A percentile compares a stretch with the other conserved stretches of the same genome.
Evolutionary conservation across 208 protist species (phyloP).

Genomic region (Leptomonas seymouri): DNA sequence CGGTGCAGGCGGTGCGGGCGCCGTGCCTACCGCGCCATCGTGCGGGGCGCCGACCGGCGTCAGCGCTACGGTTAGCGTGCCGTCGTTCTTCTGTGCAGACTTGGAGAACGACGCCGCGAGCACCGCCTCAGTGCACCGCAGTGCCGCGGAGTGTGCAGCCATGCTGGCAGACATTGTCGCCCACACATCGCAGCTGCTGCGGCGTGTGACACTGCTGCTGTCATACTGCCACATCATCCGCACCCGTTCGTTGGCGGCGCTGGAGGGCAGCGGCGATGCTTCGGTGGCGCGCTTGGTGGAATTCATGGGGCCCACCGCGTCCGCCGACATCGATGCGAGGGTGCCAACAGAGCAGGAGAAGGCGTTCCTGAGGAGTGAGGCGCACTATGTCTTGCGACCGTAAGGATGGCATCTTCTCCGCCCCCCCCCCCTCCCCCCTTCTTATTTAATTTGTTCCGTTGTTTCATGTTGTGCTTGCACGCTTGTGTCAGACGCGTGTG

Average conservation of each 20-base stretch:
- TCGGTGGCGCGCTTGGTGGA: constrained; percentile 15
- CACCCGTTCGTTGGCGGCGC: constrained; percentile 19
- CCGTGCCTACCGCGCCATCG: background rate
- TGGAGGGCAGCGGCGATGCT: constrained; percentile 21
- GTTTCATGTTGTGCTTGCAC: too few species aligned
- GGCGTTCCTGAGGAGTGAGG: constrained; percentile 24
- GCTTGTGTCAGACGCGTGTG: background rate
- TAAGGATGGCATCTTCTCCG: too few species aligned
- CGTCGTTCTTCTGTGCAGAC: constrained; percentile 15
- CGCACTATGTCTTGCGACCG: background rate
- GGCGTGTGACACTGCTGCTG: constrained; percentile 25
- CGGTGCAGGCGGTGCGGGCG: background rate
- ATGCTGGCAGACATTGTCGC: constrained; percentile 21
- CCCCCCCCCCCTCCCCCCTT: background rate
- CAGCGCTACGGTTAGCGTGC: constrained; percentile 10
- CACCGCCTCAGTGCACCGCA: constrained; percentile 14
- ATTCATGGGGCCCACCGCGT: constrained; percentile 8
- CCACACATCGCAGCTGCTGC: constrained; percentile 26
- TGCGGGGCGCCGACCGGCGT: background rate
- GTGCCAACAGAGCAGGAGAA: constrained; percentile 29
- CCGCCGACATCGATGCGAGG: constrained; percentile 16
- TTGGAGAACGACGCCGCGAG: constrained; percentile 15
- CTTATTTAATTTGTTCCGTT: background rate
- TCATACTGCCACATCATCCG: constrained; percentile 30
- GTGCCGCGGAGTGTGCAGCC: constrained; percentile 11